These are phyloP conservation scores for Podospora didyma DNA, from an alignment of 495 filamentous ascomycete genomes.

Conservation along the genomic window DNA sequence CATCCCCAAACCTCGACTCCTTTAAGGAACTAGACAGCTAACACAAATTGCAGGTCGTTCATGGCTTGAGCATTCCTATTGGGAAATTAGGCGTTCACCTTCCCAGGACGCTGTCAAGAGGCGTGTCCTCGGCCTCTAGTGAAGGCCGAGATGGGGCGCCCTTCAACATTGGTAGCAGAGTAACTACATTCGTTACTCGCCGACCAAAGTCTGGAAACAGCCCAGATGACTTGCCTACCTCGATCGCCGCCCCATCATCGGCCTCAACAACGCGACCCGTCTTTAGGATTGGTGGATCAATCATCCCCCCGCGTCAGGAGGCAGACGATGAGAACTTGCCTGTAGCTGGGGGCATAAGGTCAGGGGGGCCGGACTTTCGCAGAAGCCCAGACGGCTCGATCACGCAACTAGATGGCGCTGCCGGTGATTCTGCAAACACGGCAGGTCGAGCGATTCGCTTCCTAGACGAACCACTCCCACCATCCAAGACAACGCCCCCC, in stretches of 20 bases:
- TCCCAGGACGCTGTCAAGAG: conserved; percentile 69
- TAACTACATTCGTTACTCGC: conserved; percentile 27
- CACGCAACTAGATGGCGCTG: not conserved
- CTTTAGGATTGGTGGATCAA: conserved; percentile 45
- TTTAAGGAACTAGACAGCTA: not conserved
- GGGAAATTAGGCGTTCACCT: conserved; percentile 79
- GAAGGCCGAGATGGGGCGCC: conserved; percentile 15
- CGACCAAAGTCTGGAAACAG: conserved; percentile 11
- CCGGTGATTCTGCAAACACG: not conserved
- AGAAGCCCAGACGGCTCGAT: not conserved
- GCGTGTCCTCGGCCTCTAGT: conserved; percentile 11
- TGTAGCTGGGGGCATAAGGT: not conserved
- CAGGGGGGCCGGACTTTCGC: not conserved
- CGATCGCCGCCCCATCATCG: not conserved
- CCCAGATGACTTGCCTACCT: conserved; percentile 16
- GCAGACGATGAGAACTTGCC: too few relatives aligned
- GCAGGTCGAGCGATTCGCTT: conserved; percentile 38
- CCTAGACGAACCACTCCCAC: conserved; percentile 31
- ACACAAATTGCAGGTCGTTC: conserved; percentile 58
- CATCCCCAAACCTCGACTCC: too few relatives aligned
- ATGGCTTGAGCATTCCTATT: conserved; percentile 79
- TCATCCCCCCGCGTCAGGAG: conserved; percentile 17
- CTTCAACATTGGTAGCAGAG: conserved; percentile 22
- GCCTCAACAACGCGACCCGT: conserved; percentile 24
- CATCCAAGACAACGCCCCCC: not conserved